Evolutionary conservation across 1,139 yeast genomes (phyloP).

Genomic region (Debaryomycetaceae sp.): DNA sequence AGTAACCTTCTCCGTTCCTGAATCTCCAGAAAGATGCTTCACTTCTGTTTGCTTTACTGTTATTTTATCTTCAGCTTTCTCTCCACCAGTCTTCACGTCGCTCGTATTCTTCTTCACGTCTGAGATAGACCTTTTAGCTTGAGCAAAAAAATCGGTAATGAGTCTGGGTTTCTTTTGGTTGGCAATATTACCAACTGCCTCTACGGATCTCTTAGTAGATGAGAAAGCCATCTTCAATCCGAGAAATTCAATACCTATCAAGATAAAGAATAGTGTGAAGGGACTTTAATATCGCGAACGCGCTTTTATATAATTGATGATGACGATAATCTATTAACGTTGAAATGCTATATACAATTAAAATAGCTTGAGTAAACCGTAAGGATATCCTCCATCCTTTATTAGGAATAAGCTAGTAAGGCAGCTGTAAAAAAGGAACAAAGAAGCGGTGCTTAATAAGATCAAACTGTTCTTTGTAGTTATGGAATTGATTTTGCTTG

Average conservation of each 20-base stretch:
- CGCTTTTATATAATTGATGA: neutral
- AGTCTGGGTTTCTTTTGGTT: conserved; percentile 10
- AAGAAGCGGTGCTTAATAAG: conserved; percentile 13
- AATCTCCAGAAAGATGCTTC: neutral
- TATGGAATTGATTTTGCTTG: conserved; percentile 19
- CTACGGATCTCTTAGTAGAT: neutral
- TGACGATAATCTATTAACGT: neutral
- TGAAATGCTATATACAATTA: conserved; percentile 10
- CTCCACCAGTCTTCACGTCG: conserved; percentile 1
- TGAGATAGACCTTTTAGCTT: conserved; percentile 3
- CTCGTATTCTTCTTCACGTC: conserved; percentile 2
- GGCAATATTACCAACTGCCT: neutral
- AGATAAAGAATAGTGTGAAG: too few relatives aligned
- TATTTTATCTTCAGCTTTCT: conserved; percentile 3
- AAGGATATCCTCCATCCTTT: conserved; percentile 43
- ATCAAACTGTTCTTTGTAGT: conserved; percentile 16
- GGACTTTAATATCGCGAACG: neutral
- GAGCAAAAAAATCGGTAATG: conserved; percentile 23
- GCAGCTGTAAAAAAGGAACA: conserved; percentile 33
- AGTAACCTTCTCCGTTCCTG: neutral
- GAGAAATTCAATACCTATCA: too few relatives aligned
- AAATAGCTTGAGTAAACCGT: conserved; percentile 29
- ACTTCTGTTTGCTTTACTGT: neutral
- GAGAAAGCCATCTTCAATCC: neutral
- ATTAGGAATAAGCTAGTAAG: conserved; percentile 39